A percentile compares a stretch with the other conserved stretches of the same genome.
Conservation (phyloP, 768 basidiomycete species). For the Agaricus bisporus region DNA sequence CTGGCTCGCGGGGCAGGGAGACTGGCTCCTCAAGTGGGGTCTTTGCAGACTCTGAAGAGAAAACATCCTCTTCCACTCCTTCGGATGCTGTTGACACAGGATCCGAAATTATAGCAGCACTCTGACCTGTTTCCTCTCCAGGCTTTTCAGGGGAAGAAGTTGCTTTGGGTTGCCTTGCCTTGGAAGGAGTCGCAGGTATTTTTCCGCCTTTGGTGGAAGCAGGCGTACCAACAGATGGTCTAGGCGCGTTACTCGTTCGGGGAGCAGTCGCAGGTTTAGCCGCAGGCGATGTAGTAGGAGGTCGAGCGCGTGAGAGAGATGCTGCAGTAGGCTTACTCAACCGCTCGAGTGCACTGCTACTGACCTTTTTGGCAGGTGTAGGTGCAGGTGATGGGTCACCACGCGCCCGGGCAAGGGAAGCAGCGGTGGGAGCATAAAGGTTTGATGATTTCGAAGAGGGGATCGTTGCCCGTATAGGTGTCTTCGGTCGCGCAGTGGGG, state of each 20-base stretch:
- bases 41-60: conserved; percentile 2
- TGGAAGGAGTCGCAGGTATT: conserved; percentile 8
- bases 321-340: conserved; percentile 82
- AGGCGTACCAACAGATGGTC: not conserved
- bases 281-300: conserved; percentile 17
- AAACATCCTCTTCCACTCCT: conserved; percentile 14
- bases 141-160: too few relatives aligned
- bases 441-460: conserved; percentile 42
- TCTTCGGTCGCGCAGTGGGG: conserved; percentile 42
- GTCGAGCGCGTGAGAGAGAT: conserved; percentile 52
- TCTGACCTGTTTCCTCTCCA: conserved; percentile 6
- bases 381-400: conserved; percentile 42
- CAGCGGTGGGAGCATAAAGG: conserved; percentile 77
- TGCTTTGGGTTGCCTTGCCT: conserved; percentile 5
- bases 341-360: conserved; percentile 52
- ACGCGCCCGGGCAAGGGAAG: conserved; percentile 68
- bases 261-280: conserved; percentile 18
- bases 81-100: conserved; percentile 2
- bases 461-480: conserved; percentile 34
- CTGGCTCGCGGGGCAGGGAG: not conserved
- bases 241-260: conserved; percentile 14
- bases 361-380: conserved; percentile 47
- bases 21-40: not conserved
- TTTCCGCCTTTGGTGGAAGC: not conserved
- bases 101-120: conserved; percentile 17